phyloP scores from a whole-genome alignment of 306 rosid species.

The Glycine latifolia region DNA sequence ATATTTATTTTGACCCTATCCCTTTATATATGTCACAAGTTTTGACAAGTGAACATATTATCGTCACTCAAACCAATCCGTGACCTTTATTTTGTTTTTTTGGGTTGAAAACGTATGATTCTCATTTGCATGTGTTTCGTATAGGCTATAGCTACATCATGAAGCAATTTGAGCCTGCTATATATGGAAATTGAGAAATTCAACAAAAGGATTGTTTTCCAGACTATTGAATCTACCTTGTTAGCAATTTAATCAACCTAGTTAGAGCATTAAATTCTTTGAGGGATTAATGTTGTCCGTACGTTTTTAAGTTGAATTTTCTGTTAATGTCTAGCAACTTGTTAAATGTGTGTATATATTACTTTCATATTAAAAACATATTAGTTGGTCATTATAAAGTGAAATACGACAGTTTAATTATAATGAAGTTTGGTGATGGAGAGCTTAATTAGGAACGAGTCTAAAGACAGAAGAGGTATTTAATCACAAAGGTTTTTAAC shows the following conservation, averaged over 20 bases:
- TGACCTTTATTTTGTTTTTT: constrained; percentile 13
- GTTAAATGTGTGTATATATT: not conserved
- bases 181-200: not conserved
- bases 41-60: not conserved
- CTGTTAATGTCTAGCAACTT: not conserved
- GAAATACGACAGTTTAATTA: not conserved
- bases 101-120: not conserved
- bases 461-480: not conserved
- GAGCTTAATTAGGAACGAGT: not conserved
- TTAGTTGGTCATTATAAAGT: not conserved
- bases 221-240: not conserved
- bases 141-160: not conserved
- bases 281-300: not conserved
- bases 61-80: not conserved
- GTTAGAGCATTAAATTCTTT: not conserved
- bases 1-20: constrained; percentile 40
- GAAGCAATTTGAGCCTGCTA: too few species aligned
- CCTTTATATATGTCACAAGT: not conserved
- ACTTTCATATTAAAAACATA: not conserved
- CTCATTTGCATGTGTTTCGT: not conserved
- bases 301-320: not conserved
- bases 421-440: not conserved
- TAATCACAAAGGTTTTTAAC: not conserved
- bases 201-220: not conserved
- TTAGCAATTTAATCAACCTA: not conserved